Percentiles rank a stretch among this genome's conserved stretches.
Conservation (phyloP, 345 rosid species). For the Salix purpurea region DNA sequence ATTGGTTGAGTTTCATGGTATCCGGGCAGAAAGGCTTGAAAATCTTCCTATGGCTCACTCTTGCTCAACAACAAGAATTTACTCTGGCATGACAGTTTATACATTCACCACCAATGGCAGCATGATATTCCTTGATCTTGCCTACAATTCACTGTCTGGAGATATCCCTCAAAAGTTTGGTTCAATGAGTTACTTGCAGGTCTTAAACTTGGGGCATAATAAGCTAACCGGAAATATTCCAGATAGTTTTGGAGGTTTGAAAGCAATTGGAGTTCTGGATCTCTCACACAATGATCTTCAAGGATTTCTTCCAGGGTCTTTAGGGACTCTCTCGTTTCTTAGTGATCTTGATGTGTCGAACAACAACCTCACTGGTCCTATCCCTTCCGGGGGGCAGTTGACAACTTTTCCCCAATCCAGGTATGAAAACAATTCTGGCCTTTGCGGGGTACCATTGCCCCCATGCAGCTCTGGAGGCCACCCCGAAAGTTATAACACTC, state of each 20-base stretch:
- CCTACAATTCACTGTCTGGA: constrained; percentile 72
- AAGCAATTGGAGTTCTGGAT: constrained; percentile 80
- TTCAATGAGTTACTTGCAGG: constrained; percentile 65
- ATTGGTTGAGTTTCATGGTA: constrained; percentile 83
- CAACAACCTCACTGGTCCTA: constrained; percentile 75
- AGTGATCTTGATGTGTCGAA: constrained; percentile 94
- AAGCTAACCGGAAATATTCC: constrained; percentile 64
- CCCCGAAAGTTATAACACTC: constrained; percentile 7
- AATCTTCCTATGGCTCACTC: constrained; percentile 81
- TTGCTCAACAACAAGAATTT: constrained; percentile 78
- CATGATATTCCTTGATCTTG: constrained; percentile 85
- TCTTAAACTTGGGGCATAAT: constrained; percentile 92
- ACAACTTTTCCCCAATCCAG: constrained; percentile 80
- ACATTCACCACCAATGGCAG: constrained; percentile 73
- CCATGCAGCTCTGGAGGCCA: constrained; percentile 53
- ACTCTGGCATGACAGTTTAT: constrained; percentile 73
- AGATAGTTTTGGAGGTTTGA: constrained; percentile 68
- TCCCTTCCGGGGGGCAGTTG: constrained; percentile 93
- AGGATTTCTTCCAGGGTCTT: constrained; percentile 68
- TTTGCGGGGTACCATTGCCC: constrained; percentile 78
- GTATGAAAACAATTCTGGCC: constrained; percentile 87
- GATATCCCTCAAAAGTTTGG: constrained; percentile 67
- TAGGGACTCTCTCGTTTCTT: constrained; percentile 75
- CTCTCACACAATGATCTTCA: constrained; percentile 79
- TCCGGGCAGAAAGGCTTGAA: constrained; percentile 61